These are phyloP conservation scores for Fusarium devonianum DNA, from an alignment of 2,329 filamentous ascomycete genomes.

Conservation along the genomic window DNA sequence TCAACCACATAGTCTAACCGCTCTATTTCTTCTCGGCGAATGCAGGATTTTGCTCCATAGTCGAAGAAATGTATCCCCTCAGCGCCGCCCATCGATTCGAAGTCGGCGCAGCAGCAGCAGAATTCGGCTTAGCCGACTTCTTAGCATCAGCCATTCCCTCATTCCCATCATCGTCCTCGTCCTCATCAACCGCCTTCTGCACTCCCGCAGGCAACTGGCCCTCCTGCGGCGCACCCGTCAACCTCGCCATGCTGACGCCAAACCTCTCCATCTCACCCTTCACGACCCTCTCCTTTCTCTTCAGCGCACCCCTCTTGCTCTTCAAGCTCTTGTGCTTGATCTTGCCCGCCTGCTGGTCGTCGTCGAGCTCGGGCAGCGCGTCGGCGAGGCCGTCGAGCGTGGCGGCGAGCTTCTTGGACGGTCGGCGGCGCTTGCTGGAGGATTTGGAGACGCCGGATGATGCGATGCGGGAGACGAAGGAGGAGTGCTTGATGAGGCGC, in stretches of 20 bases:
- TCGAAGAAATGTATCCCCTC: constrained; percentile 82
- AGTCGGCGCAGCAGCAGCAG: constrained; percentile 47
- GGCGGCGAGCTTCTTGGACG: constrained; percentile 79
- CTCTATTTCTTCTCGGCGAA: constrained; percentile 56
- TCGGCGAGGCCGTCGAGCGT: constrained; percentile 79
- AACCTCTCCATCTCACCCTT: constrained; percentile 84
- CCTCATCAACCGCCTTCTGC: constrained; percentile 13
- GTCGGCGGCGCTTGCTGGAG: constrained; percentile 56
- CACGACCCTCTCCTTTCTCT: constrained; percentile 82
- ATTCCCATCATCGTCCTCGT: constrained; percentile 22
- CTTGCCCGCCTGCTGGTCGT: constrained; percentile 61
- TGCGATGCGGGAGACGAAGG: constrained; percentile 78
- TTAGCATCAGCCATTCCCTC: constrained; percentile 28
- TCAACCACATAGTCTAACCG: background rate
- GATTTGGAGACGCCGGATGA: constrained; percentile 55
- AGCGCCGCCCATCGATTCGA: constrained; percentile 79
- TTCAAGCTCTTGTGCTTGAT: constrained; percentile 78
- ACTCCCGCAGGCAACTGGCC: constrained; percentile 11
- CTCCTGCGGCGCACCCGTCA: constrained; percentile 57
- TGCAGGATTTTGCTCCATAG: constrained; percentile 86
- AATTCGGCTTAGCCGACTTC: constrained; percentile 13
- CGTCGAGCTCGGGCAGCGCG: constrained; percentile 73
- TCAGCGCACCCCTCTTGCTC: constrained; percentile 79
- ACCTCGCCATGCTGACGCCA: constrained; percentile 78
- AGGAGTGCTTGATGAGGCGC: constrained; percentile 79